A percentile compares a stretch with the other conserved stretches of the same genome.
phyloP scores from a whole-genome alignment of 192 early-diverging fungal genomes.

The Gryganskiella cystojenkinii region DNA sequence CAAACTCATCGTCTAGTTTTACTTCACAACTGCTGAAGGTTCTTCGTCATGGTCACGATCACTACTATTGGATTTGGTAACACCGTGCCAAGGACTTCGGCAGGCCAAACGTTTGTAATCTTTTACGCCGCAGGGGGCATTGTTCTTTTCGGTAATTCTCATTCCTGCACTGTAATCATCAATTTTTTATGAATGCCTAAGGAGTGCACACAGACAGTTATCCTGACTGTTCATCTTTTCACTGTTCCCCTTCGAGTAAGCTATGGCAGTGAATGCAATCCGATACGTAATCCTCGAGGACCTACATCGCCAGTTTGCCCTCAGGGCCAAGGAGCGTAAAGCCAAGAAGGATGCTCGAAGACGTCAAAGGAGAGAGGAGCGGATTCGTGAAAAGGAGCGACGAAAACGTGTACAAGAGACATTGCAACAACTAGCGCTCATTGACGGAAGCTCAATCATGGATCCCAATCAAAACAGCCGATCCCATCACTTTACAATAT shows the following conservation, averaged over 20 bases:
- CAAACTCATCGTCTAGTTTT: not conserved
- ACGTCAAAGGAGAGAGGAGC: not conserved
- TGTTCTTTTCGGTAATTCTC: constrained; percentile 6
- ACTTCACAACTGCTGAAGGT: not conserved
- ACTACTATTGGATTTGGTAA: constrained; percentile 16
- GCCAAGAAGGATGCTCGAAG: not conserved
- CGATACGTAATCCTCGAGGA: constrained; percentile 11
- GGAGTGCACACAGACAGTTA: not conserved
- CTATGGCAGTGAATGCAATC: constrained; percentile 12
- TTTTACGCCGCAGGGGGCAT: constrained; percentile 11
- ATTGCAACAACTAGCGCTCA: not conserved
- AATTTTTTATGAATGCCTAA: not conserved
- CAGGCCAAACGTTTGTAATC: not conserved
- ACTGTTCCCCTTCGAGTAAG: not conserved
- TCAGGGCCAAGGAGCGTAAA: constrained; percentile 3
- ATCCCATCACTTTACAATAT: no score
- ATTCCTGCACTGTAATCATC: not conserved
- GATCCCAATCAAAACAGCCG: no score
- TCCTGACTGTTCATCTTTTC: not conserved
- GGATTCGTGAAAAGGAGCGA: not conserved
- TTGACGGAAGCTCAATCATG: no score
- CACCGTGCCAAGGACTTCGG: not conserved
- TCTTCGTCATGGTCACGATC: constrained; percentile 10
- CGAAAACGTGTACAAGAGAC: not conserved
- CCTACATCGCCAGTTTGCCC: constrained; percentile 1